Conservation (phyloP, 306 rosid species). For the cucumber (Cucumis sativus) region DNA sequence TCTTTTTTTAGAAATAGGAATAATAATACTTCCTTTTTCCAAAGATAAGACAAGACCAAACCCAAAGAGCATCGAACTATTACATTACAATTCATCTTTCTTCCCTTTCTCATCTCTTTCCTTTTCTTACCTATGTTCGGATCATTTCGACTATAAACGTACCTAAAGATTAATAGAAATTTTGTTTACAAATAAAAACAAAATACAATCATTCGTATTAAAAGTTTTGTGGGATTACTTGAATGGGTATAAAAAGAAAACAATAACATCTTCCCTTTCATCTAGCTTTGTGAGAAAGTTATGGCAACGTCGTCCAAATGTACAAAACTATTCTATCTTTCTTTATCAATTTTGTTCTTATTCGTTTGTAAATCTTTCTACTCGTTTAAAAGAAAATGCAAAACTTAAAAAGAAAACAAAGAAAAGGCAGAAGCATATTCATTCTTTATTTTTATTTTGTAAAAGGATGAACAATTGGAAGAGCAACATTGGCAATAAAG, state of each 20-base stretch:
- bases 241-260: too few relatives aligned
- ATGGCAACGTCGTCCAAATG: not conserved
- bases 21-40: not conserved
- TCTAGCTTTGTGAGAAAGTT: too few relatives aligned
- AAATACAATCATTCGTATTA: too few relatives aligned
- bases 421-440: not conserved
- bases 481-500: not conserved
- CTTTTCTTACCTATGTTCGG: too few relatives aligned
- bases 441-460: not conserved
- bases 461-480: not conserved
- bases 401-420: not conserved
- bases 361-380: not conserved
- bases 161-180: too few relatives aligned
- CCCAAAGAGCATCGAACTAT: not conserved
- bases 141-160: too few relatives aligned
- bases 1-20: not conserved
- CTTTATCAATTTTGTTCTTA: not conserved
- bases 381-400: not conserved
- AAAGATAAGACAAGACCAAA: not conserved
- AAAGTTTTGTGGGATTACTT: too few relatives aligned
- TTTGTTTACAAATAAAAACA: too few relatives aligned
- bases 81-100: not conserved
- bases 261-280: too few relatives aligned
- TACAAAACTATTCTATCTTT: not conserved
- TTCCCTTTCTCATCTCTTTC: not conserved